Percentiles rank a stretch among this genome's conserved stretches.
Evolutionary conservation across 768 basidiomycete genomes (phyloP).

Genomic region (Ephemerocybe angulata): DNA sequence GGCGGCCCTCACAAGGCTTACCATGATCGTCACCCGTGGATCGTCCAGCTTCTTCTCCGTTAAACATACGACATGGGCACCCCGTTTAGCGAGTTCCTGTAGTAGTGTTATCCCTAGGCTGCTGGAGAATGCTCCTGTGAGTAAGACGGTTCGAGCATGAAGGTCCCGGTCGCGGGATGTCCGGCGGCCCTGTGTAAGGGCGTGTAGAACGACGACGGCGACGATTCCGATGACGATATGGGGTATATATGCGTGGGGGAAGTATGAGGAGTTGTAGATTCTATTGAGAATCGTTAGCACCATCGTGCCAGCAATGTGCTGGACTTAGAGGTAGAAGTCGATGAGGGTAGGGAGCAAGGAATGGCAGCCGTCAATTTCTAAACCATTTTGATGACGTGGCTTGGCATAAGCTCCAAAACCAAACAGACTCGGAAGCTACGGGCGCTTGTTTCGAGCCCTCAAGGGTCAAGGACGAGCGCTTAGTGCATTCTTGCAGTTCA

Average conservation of each 20-base stretch:
- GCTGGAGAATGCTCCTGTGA: constrained; percentile 49
- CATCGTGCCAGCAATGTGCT: too few relatives aligned
- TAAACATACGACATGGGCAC: constrained; percentile 45
- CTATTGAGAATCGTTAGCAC: constrained; percentile 27
- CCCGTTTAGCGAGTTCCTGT: constrained; percentile 3
- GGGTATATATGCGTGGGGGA: constrained; percentile 56
- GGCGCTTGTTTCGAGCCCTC: too few relatives aligned
- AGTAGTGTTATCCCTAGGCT: not conserved
- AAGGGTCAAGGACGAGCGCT: too few relatives aligned
- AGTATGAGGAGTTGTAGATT: constrained; percentile 29
- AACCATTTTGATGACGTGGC: too few relatives aligned
- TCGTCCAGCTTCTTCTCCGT: constrained; percentile 76
- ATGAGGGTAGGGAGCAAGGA: too few relatives aligned
- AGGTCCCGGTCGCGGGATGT: constrained; percentile 73
- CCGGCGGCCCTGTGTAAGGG: constrained; percentile 65
- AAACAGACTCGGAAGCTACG: too few relatives aligned
- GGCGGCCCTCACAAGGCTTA: constrained; percentile 62
- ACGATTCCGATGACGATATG: constrained; percentile 47
- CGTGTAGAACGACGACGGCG: constrained; percentile 44
- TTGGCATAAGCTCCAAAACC: too few relatives aligned
- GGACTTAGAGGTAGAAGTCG: too few relatives aligned
- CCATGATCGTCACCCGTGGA: constrained; percentile 51
- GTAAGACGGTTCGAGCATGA: constrained; percentile 64
- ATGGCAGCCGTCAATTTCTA: too few relatives aligned
- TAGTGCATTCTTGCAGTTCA: too few relatives aligned